phyloP scores from a whole-genome alignment of 805 yeast species.

The Ascoidea tarda region DNA sequence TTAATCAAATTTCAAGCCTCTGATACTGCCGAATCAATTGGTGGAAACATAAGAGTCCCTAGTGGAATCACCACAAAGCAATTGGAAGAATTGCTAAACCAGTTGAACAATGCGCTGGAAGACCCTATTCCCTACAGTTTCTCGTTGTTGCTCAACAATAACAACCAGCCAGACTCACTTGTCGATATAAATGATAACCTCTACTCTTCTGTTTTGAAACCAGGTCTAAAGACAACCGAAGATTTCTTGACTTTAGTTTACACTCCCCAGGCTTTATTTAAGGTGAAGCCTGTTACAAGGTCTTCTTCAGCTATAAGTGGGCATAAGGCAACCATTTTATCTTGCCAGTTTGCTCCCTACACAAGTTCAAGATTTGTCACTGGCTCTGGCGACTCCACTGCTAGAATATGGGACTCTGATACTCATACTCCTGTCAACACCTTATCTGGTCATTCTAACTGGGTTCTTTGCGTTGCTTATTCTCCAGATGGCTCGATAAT shows the following conservation, averaged over 20 bases:
- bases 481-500: constrained; percentile 83
- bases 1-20: constrained; percentile 83
- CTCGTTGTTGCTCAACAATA: constrained; percentile 38
- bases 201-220: constrained; percentile 70
- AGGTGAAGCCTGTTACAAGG: constrained; percentile 82
- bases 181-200: constrained; percentile 69
- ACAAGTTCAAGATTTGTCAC: constrained; percentile 77
- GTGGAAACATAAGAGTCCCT: constrained; percentile 82
- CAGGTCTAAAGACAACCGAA: constrained; percentile 81
- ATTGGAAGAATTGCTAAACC: constrained; percentile 76
- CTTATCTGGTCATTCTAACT: constrained; percentile 72
- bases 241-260: constrained; percentile 83
- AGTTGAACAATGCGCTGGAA: constrained; percentile 51
- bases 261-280: constrained; percentile 91
- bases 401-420: constrained; percentile 93
- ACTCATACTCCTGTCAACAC: constrained; percentile 85
- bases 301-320: constrained; percentile 90
- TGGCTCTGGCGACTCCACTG: constrained; percentile 94
- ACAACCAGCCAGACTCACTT: constrained; percentile 21
- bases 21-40: constrained; percentile 78
- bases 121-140: constrained; percentile 89
- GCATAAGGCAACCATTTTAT: constrained; percentile 85
- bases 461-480: constrained; percentile 89
- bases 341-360: constrained; percentile 89
- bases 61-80: constrained; percentile 78